Conservation (phyloP, 225 moss, liverwort and hornwort species). For the Ulota crispa region DNA sequence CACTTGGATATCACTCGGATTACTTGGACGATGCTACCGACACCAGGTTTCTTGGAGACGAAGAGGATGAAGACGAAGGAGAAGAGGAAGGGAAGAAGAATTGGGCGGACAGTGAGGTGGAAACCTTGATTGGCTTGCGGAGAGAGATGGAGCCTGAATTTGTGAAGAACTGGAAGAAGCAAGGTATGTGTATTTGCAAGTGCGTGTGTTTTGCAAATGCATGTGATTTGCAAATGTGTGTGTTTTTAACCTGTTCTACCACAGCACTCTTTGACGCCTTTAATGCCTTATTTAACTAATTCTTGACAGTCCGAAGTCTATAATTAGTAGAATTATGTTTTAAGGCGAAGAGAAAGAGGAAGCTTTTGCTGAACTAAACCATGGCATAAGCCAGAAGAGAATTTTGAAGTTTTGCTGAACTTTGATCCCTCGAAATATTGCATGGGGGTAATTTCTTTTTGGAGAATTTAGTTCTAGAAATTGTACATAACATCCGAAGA, state of each 20-base stretch:
- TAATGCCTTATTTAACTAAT: too few species aligned
- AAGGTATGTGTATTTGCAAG: conserved; percentile 33
- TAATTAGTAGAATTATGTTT: too few species aligned
- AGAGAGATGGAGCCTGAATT: conserved; percentile 54
- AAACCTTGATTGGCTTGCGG: conserved; percentile 52
- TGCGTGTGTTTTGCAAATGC: not conserved
- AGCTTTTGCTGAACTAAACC: too few species aligned
- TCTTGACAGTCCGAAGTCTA: too few species aligned
- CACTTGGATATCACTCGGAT: conserved; percentile 24
- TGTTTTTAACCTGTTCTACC: not conserved
- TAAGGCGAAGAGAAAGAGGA: too few species aligned
- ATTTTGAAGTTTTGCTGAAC: too few species aligned
- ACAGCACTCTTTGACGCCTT: not conserved
- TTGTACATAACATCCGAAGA: too few species aligned
- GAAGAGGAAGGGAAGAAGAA: conserved; percentile 59
- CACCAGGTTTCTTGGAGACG: conserved; percentile 20
- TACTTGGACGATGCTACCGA: conserved; percentile 32
- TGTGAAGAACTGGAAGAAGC: conserved; percentile 55
- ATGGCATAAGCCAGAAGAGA: too few species aligned
- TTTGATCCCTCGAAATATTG: too few species aligned
- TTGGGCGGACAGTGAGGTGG: conserved; percentile 53
- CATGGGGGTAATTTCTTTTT: too few species aligned
- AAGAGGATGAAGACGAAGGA: conserved; percentile 42
- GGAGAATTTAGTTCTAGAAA: too few species aligned
- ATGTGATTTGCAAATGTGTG: too few species aligned